Base-by-base conservation (phyloP, 805 yeast genomes). In the Wickerhamiella azymoides region DNA sequence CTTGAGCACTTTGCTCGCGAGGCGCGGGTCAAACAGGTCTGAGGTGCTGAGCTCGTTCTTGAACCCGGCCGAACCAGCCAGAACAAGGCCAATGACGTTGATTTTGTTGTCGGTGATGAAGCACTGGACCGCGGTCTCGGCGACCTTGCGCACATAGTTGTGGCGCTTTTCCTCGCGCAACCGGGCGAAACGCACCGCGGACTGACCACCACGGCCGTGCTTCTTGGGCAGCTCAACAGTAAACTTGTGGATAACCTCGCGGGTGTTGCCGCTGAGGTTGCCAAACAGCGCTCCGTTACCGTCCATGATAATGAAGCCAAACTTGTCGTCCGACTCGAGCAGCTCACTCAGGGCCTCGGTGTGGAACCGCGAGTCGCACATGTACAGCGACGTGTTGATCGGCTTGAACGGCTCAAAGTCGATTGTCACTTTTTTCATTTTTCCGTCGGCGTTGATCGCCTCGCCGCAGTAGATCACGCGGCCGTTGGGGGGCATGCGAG, bases 181-280 rank as follows among this genome's bases (percentile, higher is more conserved):
- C 74, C 99, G 88, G 21, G 96, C 80, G 73, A 92, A 92, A 84
- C 99, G 97, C 57, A 92, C 64, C 39, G 99, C 98, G 52, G 99
- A 92, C 72, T 92, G 98, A 81, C 98, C 98, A 83, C 98, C 98
- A 76, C 98, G 83, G 61, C 98, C 98, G 73, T 92, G 98, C 84
- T 92, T 92, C 73, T 92, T 92, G 58, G 99, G 99, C 58, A 92
- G 73, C 66, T 92, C 99, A 47, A 92, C 99, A 1, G 86, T 82
- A 68, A 92, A 92, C 67, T 92, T 92, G 67, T 89, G 95, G 61
- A 92, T 72, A 39, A 92, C 84, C 52, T 92, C 96, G 72, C 98
- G 81, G 40, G 95, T 88, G 70, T 92, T 92, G 64, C 99, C 99
- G 39, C 93, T 79, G 47, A 92, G 77, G 16, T 93, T 74, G 67